Evolutionary conservation across 2,329 filamentous ascomycete genomes (phyloP), one percentile per base, ranked within the genome.

Genomic region (Bipolaris oryzae): DNA sequence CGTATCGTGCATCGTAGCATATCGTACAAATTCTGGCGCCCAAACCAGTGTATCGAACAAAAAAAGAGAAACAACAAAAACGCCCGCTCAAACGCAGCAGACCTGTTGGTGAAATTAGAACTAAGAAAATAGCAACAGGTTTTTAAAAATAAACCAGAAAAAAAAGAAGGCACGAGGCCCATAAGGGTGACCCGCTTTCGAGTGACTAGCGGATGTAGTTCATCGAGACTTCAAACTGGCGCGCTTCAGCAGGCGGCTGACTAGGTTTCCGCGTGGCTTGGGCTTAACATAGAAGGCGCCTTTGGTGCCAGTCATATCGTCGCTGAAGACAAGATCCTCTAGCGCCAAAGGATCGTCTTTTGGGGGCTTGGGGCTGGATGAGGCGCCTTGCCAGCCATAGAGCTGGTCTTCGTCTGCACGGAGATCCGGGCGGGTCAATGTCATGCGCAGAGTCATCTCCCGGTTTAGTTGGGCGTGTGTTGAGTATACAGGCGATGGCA

Each of bases 361-460:
- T 21, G 51, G 45, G 34, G 50, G 53, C 53, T 64, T 66, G 34
- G 63, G 63, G 6, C 48, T 62, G 1, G 63, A 41, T 28, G 28
- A 38, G 15, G 57, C 41, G 38, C 50, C 78, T 68, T 89, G 85
- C 86, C 87, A 90, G 39, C 87, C 87, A 67, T 92, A 91, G 15
- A 91, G 82, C 58, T 88, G 82, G 10, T 89, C 86, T 60, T 94
- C 89, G 60, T 88, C 82, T 4, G 88, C 88, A 39, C 92, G 87
- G 45, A 98, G 82, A 72, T 98, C 94, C 0, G 92, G 91, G 44
- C 93, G 84, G 3, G 95, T 98, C 52, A 98, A 83, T 0, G 94
- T 98, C 92, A 98, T 96, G 46, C 93, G 90, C 46, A 98, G 79
- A 2, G 95, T 98, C 93, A 97, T 97, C 75, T 98, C 93, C 33